phyloP scores from a whole-genome alignment of 2,329 filamentous ascomycete species.

The Thermothelomyces thermophilus region DNA sequence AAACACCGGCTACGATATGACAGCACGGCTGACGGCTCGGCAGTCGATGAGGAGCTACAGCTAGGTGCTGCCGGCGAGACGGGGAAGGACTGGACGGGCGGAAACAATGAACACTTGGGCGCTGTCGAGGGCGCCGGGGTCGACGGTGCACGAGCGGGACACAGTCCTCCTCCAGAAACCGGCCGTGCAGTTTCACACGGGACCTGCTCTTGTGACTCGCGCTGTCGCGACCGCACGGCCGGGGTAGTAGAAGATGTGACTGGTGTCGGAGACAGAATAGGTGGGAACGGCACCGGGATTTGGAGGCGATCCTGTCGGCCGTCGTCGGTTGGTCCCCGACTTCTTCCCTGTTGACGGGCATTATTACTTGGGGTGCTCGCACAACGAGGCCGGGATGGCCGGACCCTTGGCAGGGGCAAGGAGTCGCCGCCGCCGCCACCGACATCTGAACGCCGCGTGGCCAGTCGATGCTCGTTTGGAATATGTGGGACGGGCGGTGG shows the following conservation, averaged over 20 bases:
- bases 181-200: background rate
- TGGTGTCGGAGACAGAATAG: no score
- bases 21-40: background rate
- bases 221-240: no score
- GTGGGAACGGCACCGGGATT: no score
- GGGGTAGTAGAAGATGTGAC: no score
- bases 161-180: background rate
- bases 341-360: background rate
- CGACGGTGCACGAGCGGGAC: background rate
- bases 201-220: background rate
- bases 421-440: background rate
- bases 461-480: background rate
- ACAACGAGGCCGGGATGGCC: background rate
- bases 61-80: background rate
- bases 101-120: background rate
- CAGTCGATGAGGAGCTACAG: background rate
- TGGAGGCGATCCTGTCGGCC: background rate
- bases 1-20: background rate
- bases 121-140: background rate
- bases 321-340: background rate
- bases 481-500: background rate
- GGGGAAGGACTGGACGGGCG: background rate
- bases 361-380: background rate
- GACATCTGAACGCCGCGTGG: background rate
- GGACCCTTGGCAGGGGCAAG: background rate